Conservation (phyloP, 129 eudicot genomes). For the Ambrosia artemisiifolia region DNA sequence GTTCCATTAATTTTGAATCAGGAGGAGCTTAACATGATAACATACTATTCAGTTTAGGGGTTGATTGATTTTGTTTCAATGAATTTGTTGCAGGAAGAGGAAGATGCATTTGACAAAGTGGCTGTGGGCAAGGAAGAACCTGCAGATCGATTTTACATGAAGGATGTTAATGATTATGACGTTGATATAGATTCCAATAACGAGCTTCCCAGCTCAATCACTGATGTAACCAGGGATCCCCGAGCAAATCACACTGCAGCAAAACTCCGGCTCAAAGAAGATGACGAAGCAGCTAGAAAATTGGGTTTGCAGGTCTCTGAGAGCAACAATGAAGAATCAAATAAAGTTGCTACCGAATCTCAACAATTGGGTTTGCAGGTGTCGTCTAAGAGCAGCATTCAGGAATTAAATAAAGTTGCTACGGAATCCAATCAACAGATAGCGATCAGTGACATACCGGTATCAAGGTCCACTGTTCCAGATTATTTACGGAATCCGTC, state of each 20-base stretch:
- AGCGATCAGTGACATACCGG: conserved; percentile 7
- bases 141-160: conserved; percentile 55
- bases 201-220: conserved; percentile 52
- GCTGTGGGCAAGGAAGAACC: conserved; percentile 59
- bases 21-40: not conserved
- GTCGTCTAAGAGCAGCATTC: conserved; percentile 11
- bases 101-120: conserved; percentile 76
- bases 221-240: conserved; percentile 51
- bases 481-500: conserved; percentile 70
- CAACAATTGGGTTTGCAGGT: conserved; percentile 24
- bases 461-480: conserved; percentile 40
- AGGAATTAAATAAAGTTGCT: conserved; percentile 5
- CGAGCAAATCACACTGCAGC: conserved; percentile 84
- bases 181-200: conserved; percentile 37
- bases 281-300: conserved; percentile 38
- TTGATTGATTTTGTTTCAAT: not conserved
- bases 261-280: conserved; percentile 66
- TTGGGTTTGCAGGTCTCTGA: conserved; percentile 31
- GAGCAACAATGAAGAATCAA: conserved; percentile 2
- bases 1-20: not conserved
- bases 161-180: conserved; percentile 43
- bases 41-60: not conserved
- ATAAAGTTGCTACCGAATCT: not conserved
- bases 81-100: conserved; percentile 64
- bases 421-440: conserved; percentile 36